Conservation (phyloP, 2,329 filamentous ascomycete species). For the Cadophora sp. region DNA sequence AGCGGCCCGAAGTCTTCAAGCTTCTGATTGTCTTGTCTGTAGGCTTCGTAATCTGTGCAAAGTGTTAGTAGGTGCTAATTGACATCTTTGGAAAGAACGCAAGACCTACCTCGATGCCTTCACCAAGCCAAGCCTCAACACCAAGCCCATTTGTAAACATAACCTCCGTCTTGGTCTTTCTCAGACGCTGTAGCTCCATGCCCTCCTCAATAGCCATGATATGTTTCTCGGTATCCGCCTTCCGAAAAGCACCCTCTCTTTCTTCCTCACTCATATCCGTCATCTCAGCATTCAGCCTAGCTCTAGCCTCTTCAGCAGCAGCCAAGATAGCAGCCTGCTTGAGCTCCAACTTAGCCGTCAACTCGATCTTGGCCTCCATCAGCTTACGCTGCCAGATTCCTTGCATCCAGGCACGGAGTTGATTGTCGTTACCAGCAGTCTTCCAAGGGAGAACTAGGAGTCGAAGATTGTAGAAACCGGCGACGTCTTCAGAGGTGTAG, state of each 20-base stretch:
- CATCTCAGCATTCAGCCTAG: not conserved
- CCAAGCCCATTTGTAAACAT: constrained; percentile 14
- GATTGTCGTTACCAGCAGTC: constrained; percentile 6
- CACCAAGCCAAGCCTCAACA: constrained; percentile 18
- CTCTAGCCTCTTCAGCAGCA: constrained; percentile 1
- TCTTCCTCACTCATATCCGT: not conserved
- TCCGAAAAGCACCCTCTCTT: not conserved
- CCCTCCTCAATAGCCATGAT: constrained; percentile 3
- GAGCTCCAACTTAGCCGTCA: constrained; percentile 1
- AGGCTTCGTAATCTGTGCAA: not conserved
- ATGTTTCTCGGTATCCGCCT: constrained; percentile 12
- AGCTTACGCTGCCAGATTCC: constrained; percentile 11
- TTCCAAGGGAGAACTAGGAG: constrained; percentile 12
- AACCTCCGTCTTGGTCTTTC: constrained; percentile 14
- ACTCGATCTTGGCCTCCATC: constrained; percentile 4
- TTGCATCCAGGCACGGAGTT: constrained; percentile 7
- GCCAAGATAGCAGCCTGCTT: constrained; percentile 3
- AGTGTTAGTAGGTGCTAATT: not conserved
- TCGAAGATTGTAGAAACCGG: constrained; percentile 17
- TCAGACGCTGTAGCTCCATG: constrained; percentile 7
- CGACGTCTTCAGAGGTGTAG: constrained; percentile 17
- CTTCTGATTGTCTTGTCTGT: not conserved
- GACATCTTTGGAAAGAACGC: too few species aligned
- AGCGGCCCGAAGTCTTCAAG: not conserved
- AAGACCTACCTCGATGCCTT: constrained; percentile 7